A percentile compares a stretch with the other conserved stretches of the same genome.
Evolutionary conservation across 208 protist species (phyloP).

Genomic region (Leishmania arabica): DNA sequence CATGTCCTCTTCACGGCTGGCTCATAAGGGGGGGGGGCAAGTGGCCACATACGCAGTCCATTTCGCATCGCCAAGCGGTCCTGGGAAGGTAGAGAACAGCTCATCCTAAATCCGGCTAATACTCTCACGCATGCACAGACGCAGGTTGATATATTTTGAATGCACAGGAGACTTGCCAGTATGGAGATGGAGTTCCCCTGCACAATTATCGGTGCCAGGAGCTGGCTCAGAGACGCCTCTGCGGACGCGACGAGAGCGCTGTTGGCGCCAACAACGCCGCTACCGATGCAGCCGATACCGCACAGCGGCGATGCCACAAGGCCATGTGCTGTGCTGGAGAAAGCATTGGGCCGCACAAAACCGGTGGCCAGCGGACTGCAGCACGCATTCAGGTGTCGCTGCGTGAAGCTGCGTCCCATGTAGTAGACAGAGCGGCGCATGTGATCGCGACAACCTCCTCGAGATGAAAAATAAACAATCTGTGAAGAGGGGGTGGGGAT

Average conservation of each 20-base stretch:
- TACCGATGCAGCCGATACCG: conserved; percentile 31
- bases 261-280: conserved; percentile 16
- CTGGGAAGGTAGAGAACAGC: neutral
- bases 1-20: neutral
- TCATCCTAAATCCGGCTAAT: conserved; percentile 52
- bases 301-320: conserved; percentile 51
- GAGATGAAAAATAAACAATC: neutral
- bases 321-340: conserved; percentile 44
- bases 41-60: neutral
- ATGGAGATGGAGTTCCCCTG: conserved; percentile 44
- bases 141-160: conserved; percentile 90
- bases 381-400: conserved; percentile 80
- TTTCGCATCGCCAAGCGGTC: neutral
- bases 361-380: conserved; percentile 80
- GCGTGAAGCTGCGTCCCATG: conserved; percentile 83
- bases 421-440: conserved; percentile 86
- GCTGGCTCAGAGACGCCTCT: conserved; percentile 47
- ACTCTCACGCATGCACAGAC: conserved; percentile 89
- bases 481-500: neutral
- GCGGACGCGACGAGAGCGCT: conserved; percentile 24
- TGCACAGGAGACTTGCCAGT: conserved; percentile 50
- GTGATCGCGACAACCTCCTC: neutral
- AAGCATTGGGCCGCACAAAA: conserved; percentile 70
- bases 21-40: neutral
- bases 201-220: conserved; percentile 53